These are phyloP conservation scores for Paecilomyces dactylethromorphus DNA, from an alignment of 2,329 filamentous ascomycete genomes.

Conservation along the genomic window DNA sequence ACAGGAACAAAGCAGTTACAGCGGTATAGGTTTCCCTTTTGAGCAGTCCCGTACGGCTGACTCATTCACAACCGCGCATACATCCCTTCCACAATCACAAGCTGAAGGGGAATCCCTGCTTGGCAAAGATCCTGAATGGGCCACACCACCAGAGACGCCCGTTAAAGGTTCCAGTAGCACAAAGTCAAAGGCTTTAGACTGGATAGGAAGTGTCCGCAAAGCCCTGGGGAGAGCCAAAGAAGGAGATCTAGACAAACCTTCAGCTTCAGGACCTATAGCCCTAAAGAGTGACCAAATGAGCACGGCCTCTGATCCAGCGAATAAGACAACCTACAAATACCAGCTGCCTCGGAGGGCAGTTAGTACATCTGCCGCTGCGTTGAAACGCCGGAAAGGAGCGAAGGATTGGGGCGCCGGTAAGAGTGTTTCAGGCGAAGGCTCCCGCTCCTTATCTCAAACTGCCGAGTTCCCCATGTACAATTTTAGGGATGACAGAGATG, in stretches of 20 bases:
- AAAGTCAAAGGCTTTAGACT: slow-evolving; percentile 52
- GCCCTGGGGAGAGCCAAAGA: slow-evolving; percentile 46
- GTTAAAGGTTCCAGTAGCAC: slow-evolving; percentile 2
- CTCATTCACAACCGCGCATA: slow-evolving; percentile 46
- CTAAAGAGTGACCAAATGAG: slow-evolving; percentile 4
- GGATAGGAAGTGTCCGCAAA: slow-evolving; percentile 62
- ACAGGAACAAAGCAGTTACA: slow-evolving; percentile 13
- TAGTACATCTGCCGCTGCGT: slow-evolving; percentile 42
- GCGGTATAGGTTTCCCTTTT: slow-evolving; percentile 17
- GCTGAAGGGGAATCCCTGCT: slow-evolving; percentile 34
- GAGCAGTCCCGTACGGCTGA: slow-evolving; percentile 40
- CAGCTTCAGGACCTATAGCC: slow-evolving; percentile 5
- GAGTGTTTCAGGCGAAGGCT: slow-evolving; percentile 2
- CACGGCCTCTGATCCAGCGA: neutral
- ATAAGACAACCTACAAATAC: neutral
- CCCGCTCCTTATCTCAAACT: neutral
- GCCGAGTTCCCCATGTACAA: neutral
- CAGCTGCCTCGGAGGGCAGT: slow-evolving; percentile 38
- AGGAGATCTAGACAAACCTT: slow-evolving; percentile 3
- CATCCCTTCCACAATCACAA: slow-evolving; percentile 44
- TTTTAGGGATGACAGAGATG: slow-evolving; percentile 6
- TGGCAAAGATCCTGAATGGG: neutral
- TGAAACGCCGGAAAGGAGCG: slow-evolving; percentile 45
- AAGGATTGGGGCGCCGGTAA: slow-evolving; percentile 45
- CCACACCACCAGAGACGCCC: neutral